Evolutionary conservation across 805 yeast species (phyloP).

Genomic region (Kluyveromyces siamensis): DNA sequence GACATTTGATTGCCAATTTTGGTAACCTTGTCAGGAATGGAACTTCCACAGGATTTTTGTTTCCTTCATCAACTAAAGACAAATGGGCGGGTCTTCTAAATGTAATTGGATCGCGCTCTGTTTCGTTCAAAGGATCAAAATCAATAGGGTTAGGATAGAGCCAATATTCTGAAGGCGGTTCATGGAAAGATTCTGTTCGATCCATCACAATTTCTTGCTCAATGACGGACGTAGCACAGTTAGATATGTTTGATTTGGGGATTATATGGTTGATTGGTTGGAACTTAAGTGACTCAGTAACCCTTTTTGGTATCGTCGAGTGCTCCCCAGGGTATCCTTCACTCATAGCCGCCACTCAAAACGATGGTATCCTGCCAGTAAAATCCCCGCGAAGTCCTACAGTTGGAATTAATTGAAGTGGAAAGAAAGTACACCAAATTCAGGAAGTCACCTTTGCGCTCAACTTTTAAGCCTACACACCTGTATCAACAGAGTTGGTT

Average conservation of each 20-base stretch:
- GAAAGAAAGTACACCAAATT: too few relatives aligned
- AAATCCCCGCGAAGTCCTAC: too few relatives aligned
- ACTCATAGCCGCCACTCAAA: slow-evolving; percentile 22
- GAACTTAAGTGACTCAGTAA: slow-evolving; percentile 17
- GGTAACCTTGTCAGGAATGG: not conserved
- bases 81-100: slow-evolving; percentile 14
- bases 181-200: slow-evolving; percentile 4
- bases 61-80: too few relatives aligned
- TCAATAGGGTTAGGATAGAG: slow-evolving; percentile 1
- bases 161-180: slow-evolving; percentile 2
- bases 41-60: not conserved
- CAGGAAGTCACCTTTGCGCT: too few relatives aligned
- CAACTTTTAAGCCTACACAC: too few relatives aligned
- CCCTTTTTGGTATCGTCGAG: slow-evolving; percentile 17
- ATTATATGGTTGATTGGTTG: slow-evolving; percentile 22
- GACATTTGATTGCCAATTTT: not conserved
- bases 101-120: slow-evolving; percentile 3
- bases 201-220: not conserved
- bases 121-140: slow-evolving; percentile 4
- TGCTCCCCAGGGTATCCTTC: slow-evolving; percentile 22
- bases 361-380: not conserved
- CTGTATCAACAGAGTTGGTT: too few relatives aligned
- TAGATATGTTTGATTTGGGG: slow-evolving; percentile 20
- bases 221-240: slow-evolving; percentile 8
- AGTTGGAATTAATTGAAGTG: too few relatives aligned